These are phyloP conservation scores for Zymoseptoria passerinii DNA, from an alignment of 2,329 filamentous ascomycete genomes.

Conservation along the genomic window DNA sequence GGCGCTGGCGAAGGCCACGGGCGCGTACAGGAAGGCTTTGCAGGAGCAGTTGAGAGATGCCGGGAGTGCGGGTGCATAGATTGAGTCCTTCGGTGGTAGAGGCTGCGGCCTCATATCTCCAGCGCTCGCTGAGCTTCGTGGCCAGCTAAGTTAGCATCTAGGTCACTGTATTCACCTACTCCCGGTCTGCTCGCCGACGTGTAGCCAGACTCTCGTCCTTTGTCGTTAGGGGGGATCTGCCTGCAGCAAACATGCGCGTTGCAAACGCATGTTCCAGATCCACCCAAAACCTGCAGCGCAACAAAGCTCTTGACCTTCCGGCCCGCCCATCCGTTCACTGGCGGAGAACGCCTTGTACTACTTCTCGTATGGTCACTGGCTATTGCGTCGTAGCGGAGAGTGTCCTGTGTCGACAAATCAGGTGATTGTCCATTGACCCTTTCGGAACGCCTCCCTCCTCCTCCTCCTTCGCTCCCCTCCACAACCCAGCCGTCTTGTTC, in stretches of 20 bases:
- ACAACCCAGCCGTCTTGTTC: not conserved
- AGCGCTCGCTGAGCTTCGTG: not conserved
- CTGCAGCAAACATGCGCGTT: not conserved
- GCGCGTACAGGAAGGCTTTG: slow-evolving; percentile 62
- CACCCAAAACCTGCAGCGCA: not conserved
- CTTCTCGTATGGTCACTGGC: not conserved
- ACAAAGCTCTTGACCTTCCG: not conserved
- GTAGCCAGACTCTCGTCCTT: no score
- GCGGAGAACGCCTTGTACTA: not conserved
- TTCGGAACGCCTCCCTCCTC: not conserved
- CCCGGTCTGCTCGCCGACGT: no score
- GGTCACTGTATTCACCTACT: no score
- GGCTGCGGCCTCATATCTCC: not conserved
- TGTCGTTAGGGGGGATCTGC: not conserved
- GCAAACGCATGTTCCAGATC: not conserved
- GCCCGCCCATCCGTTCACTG: not conserved
- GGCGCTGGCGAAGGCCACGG: slow-evolving; percentile 61
- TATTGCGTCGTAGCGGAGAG: not conserved
- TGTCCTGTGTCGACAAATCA: not conserved
- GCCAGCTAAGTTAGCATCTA: not conserved
- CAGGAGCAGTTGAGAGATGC: slow-evolving; percentile 45
- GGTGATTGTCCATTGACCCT: not conserved
- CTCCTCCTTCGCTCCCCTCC: not conserved
- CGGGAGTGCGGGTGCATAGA: not conserved
- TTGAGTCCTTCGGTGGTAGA: not conserved